Evolutionary conservation across 768 basidiomycete species (phyloP), one percentile per base, ranked within the genome.

Genomic region (Lentinus tigrinus): DNA sequence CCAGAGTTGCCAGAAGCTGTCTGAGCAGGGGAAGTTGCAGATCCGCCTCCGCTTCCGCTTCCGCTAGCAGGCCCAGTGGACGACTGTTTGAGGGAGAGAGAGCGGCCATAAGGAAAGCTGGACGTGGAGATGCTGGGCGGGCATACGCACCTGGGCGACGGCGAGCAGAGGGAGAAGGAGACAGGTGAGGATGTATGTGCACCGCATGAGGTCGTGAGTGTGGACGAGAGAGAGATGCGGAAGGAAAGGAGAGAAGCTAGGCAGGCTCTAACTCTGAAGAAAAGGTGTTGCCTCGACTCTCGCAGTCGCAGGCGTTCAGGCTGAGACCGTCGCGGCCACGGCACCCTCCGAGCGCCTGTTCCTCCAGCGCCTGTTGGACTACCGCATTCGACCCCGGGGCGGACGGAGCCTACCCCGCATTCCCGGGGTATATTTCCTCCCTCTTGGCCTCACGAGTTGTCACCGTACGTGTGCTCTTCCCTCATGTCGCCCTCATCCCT

Each of bases 91-190:
- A 37, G 56, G 50, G 70, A 65, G 44, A 49, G 28, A 63, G 54
- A 63, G 56, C 61, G 57, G 57, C 24, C 51, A 57, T 56, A 63
- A 31, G 34, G 19, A 58, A 40, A 39, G 39, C 13, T 9, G 10
- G 46, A 51, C 28, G 27, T 44, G 56, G 34, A 51, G 46, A n/a
- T 38, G 17, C 23, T 19, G 47, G 43, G 43, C 52, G 23, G 26
- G 26, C 7, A 31, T 36, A 59, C 61, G 48, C 50, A 66, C 57
- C 57, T 85, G 81, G 46, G 79, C 79, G 23, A 72, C 59, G 10
- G 70, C 76, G 46, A 79, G 68, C 52, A 77, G 63, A 44, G 79
- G 77, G 38, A 80, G 68, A 60, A 69, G 57, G 19, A 80, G 68
- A 48, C 47, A 54, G 4, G 65, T 55, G 23, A 67, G 27, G 27